These are phyloP conservation scores for Wickerhamomyces silvicola DNA, from an alignment of 805 yeast species.

Conservation along the genomic window DNA sequence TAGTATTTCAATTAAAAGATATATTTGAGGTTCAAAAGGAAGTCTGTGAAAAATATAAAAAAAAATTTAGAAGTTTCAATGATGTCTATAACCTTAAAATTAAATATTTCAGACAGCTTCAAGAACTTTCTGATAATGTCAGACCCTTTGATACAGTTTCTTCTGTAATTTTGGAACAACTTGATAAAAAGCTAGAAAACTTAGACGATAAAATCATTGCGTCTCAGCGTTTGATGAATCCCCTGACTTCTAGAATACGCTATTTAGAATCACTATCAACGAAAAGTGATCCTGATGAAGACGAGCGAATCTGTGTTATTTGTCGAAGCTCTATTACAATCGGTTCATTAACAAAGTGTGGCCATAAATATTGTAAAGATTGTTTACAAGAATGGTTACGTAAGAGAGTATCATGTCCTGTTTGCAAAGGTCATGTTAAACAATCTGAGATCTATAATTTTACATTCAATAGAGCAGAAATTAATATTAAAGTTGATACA, in stretches of 20 bases:
- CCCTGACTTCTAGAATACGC: slow-evolving; percentile 35
- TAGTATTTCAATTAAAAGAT: slow-evolving; percentile 17
- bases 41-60: slow-evolving; percentile 25
- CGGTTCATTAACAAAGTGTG: slow-evolving; percentile 85
- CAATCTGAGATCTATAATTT: slow-evolving; percentile 59
- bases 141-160: slow-evolving; percentile 36
- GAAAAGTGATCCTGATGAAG: slow-evolving; percentile 22
- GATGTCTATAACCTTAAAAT: slow-evolving; percentile 73
- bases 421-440: slow-evolving; percentile 58
- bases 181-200: neutral
- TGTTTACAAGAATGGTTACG: slow-evolving; percentile 75
- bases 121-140: slow-evolving; percentile 80
- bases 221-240: slow-evolving; percentile 17
- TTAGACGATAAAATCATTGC: slow-evolving; percentile 7
- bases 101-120: slow-evolving; percentile 78
- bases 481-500: slow-evolving; percentile 40
- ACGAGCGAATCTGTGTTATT: slow-evolving; percentile 57
- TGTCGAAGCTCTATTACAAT: slow-evolving; percentile 64
- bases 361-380: slow-evolving; percentile 82
- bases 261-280: slow-evolving; percentile 41
- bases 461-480: slow-evolving; percentile 48
- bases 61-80: slow-evolving; percentile 46
- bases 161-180: slow-evolving; percentile 11
- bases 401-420: slow-evolving; percentile 60
- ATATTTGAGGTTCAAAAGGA: slow-evolving; percentile 28